Percentiles rank a stretch among this genome's conserved stretches.
phyloP scores from a whole-genome alignment of 257 asterid species.

The Ajuga chamaepitys region DNA sequence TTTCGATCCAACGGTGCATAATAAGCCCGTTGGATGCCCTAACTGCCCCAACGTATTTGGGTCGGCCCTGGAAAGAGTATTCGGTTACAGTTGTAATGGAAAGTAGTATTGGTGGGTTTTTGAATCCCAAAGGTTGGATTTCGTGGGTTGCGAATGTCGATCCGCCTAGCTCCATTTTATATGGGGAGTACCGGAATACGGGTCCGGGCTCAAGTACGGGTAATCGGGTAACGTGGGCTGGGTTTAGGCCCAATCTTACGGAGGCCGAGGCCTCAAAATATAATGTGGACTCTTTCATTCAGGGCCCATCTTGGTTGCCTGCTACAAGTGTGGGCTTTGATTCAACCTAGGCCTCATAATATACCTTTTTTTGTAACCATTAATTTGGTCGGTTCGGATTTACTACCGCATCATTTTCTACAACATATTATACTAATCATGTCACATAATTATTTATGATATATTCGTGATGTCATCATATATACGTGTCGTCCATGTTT shows the following conservation, averaged over 20 bases:
- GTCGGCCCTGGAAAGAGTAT: slow-evolving; percentile 74
- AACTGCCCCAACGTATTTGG: slow-evolving; percentile 49
- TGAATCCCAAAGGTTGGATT: slow-evolving; percentile 64
- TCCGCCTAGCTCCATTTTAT: slow-evolving; percentile 57
- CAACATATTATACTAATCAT: too few relatives aligned
- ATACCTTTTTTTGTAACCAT: not conserved
- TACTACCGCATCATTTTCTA: too few relatives aligned
- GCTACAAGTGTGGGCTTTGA: slow-evolving; percentile 36
- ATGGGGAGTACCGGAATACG: slow-evolving; percentile 52
- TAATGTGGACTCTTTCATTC: slow-evolving; percentile 42
- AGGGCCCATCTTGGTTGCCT: slow-evolving; percentile 63
- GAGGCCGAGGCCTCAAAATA: slow-evolving; percentile 39
- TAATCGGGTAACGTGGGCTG: slow-evolving; percentile 62
- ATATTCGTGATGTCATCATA: too few relatives aligned
- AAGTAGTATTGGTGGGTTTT: slow-evolving; percentile 39
- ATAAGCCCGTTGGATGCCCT: slow-evolving; percentile 43
- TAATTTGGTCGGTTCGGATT: too few relatives aligned
- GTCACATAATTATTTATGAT: too few relatives aligned
- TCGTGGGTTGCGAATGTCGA: slow-evolving; percentile 43
- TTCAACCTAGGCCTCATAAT: slow-evolving; percentile 17
- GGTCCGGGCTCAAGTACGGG: slow-evolving; percentile 52
- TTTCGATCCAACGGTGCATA: slow-evolving; percentile 60
- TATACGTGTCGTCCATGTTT: too few relatives aligned
- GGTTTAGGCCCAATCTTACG: slow-evolving; percentile 41
- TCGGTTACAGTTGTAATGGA: slow-evolving; percentile 62